A percentile compares a stretch with the other conserved stretches of the same genome.
phyloP scores from a whole-genome alignment of 805 yeast genomes.

The Candida namnaoensis region DNA sequence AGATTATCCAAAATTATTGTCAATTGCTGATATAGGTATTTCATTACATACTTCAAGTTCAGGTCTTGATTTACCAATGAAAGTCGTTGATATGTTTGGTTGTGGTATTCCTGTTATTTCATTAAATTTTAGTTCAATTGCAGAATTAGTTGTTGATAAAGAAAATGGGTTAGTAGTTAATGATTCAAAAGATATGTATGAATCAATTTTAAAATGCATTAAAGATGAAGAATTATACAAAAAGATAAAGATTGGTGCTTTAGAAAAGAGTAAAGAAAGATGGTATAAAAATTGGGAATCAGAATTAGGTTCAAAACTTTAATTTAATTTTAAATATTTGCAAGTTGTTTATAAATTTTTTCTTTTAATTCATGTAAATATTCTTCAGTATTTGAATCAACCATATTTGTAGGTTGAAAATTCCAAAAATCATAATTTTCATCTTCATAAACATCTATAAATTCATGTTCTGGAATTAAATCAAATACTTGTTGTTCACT shows the following conservation, averaged over 20 bases:
- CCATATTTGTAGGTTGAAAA: conserved; percentile 23
- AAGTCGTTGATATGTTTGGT: conserved; percentile 92
- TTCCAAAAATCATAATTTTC: conserved; percentile 44
- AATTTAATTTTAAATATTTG: conserved; percentile 3
- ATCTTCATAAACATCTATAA: conserved; percentile 30
- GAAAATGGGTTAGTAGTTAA: conserved; percentile 60
- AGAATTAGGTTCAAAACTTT: conserved; percentile 8
- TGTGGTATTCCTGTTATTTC: conserved; percentile 90
- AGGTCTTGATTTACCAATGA: conserved; percentile 96
- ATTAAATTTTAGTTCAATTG: conserved; percentile 64
- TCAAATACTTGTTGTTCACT: conserved; percentile 23
- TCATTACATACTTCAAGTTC: conserved; percentile 89
- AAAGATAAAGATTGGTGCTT: conserved; percentile 57
- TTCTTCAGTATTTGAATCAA: conserved; percentile 19
- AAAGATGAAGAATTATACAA: conserved; percentile 23
- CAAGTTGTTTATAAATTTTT: conserved; percentile 3
- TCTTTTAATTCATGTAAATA: conserved; percentile 17
- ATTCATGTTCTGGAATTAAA: conserved; percentile 43
- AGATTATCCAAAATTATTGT: conserved; percentile 71
- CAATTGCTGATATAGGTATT: conserved; percentile 77
- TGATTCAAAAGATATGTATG: conserved; percentile 34
- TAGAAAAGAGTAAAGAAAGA: conserved; percentile 52
- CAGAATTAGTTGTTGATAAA: conserved; percentile 64
- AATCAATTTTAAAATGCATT: conserved; percentile 27
- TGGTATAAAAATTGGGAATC: conserved; percentile 76